These are phyloP conservation scores for Saccharomyces kudriavzevii DNA, from an alignment of 805 yeast genomes.

Conservation along the genomic window DNA sequence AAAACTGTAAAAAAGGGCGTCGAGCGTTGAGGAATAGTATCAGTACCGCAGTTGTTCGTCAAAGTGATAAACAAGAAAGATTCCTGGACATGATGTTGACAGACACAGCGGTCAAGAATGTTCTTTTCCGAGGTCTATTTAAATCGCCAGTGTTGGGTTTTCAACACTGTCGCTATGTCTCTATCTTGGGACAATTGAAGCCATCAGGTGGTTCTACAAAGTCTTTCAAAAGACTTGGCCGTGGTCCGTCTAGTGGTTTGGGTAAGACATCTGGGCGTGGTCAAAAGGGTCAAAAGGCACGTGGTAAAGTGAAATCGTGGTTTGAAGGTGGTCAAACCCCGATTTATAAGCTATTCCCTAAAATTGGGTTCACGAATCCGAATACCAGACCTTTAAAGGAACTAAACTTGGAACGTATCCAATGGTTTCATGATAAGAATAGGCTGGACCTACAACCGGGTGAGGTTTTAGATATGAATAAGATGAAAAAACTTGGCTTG, in stretches of 20 bases:
- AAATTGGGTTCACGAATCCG: constrained; percentile 73
- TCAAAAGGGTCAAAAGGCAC: constrained; percentile 96
- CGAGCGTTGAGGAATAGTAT: background rate
- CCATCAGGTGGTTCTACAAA: constrained; percentile 58
- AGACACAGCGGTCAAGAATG: background rate
- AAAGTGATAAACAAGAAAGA: background rate
- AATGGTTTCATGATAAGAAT: constrained; percentile 60
- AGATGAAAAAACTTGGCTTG: constrained; percentile 67
- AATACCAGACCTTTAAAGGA: constrained; percentile 45
- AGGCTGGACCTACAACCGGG: constrained; percentile 51
- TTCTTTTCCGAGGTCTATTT: background rate
- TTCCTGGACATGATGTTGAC: background rate
- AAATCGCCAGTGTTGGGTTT: background rate
- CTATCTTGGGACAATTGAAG: constrained; percentile 45
- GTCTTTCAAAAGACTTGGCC: constrained; percentile 69
- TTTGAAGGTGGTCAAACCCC: constrained; percentile 99
- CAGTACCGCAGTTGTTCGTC: background rate
- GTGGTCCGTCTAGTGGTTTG: constrained; percentile 88
- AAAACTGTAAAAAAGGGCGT: background rate
- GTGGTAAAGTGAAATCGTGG: constrained; percentile 84
- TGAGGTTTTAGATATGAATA: constrained; percentile 63
- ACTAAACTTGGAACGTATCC: constrained; percentile 62
- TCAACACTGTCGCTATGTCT: constrained; percentile 30
- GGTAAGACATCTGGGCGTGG: constrained; percentile 98
- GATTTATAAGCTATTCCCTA: constrained; percentile 72